These are phyloP conservation scores for Leccinum arenicola DNA, from an alignment of 768 basidiomycete species.

Conservation along the genomic window DNA sequence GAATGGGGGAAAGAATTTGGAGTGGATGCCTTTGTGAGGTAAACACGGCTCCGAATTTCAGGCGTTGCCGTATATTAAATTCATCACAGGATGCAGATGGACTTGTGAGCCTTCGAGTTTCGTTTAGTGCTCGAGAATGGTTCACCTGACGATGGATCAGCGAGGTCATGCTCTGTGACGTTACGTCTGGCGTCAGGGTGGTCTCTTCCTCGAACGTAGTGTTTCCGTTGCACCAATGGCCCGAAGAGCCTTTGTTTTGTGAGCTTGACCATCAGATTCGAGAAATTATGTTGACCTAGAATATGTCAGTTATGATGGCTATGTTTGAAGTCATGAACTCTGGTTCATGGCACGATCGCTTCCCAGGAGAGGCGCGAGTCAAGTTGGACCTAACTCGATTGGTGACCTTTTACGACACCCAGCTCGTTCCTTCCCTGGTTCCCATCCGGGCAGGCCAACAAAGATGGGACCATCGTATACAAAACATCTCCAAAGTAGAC, in stretches of 20 bases:
- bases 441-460: conserved; percentile 12
- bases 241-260: not conserved
- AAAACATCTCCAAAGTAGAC: conserved; percentile 15
- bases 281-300: not conserved
- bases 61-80: conserved; percentile 13
- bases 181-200: conserved; percentile 18
- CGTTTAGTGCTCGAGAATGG: not conserved
- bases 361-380: conserved; percentile 28
- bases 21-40: conserved; percentile 37
- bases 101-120: conserved; percentile 38
- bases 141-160: conserved; percentile 18
- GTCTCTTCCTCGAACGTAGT: conserved; percentile 39
- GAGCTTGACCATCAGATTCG: not conserved
- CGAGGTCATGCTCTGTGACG: conserved; percentile 47
- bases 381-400: conserved; percentile 16
- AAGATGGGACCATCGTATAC: conserved; percentile 20
- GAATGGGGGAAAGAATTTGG: conserved; percentile 31
- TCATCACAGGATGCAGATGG: conserved; percentile 42
- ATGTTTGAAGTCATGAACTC: conserved; percentile 15
- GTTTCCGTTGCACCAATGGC: not conserved
- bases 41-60: conserved; percentile 18
- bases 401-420: conserved; percentile 28
- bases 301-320: not conserved
- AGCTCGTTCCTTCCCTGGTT: conserved; percentile 18
- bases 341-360: conserved; percentile 24